Percentiles rank a stretch among this genome's conserved stretches.
Conservation (phyloP, 805 yeast genomes). For the Candida mattraensis region DNA sequence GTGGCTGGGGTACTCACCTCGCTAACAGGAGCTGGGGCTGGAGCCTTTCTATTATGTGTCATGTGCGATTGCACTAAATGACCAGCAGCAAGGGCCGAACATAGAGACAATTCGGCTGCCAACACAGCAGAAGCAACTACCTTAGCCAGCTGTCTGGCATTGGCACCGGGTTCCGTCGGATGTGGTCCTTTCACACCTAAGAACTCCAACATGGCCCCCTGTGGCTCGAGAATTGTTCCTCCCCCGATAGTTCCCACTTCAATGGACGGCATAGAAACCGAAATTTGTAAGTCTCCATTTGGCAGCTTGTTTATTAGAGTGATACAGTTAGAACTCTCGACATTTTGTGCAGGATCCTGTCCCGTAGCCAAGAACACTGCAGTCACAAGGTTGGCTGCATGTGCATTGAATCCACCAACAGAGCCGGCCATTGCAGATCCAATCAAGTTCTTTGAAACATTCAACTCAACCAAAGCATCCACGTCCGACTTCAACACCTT, state of each 20-base stretch:
- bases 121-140: conserved; percentile 92
- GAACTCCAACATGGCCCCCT: conserved; percentile 91
- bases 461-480: conserved; percentile 86
- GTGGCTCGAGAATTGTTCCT: conserved; percentile 97
- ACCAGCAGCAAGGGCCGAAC: conserved; percentile 97
- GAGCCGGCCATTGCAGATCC: conserved; percentile 99
- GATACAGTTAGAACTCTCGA: conserved; percentile 95
- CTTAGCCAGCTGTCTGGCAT: conserved; percentile 90
- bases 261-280: conserved; percentile 99
- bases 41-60: conserved; percentile 76
- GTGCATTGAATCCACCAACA: conserved; percentile 97
- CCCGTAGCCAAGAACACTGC: conserved; percentile 95
- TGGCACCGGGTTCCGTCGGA: conserved; percentile 88
- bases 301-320: conserved; percentile 82
- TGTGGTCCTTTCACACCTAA: conserved; percentile 96
- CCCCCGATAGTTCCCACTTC: conserved; percentile 99
- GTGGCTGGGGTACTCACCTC: conserved; percentile 29
- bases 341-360: conserved; percentile 99
- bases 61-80: conserved; percentile 97
- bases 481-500: conserved; percentile 90
- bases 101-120: conserved; percentile 92
- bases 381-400: conserved; percentile 94
- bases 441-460: conserved; percentile 82
- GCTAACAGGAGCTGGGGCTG: conserved; percentile 27
- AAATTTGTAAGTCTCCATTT: conserved; percentile 79